These are phyloP conservation scores for Maudiozyma bulderi DNA, from an alignment of 805 yeast species.

Conservation along the genomic window DNA sequence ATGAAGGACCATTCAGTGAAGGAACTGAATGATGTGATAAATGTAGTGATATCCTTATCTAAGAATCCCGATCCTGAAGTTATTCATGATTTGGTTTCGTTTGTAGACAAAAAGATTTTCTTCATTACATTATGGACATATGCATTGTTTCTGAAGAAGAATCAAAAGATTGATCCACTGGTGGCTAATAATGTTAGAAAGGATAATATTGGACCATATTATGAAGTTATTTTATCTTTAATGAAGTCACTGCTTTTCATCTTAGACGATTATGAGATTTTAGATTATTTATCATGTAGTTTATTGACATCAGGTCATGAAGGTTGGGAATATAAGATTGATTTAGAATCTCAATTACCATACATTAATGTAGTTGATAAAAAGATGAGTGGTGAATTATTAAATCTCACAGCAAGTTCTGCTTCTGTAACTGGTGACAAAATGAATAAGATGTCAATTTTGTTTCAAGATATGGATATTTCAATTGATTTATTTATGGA, in stretches of 20 bases:
- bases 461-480: slow-evolving; percentile 37
- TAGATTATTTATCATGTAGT: slow-evolving; percentile 25
- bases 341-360: slow-evolving; percentile 31
- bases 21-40: slow-evolving; percentile 50
- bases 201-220: slow-evolving; percentile 15
- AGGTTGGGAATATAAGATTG: slow-evolving; percentile 30
- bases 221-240: slow-evolving; percentile 25
- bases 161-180: slow-evolving; percentile 16
- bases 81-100: slow-evolving; percentile 22
- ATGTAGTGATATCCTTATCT: slow-evolving; percentile 55
- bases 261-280: slow-evolving; percentile 19
- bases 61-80: slow-evolving; percentile 35
- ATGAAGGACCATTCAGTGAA: slow-evolving; percentile 35
- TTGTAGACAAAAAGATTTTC: slow-evolving; percentile 15
- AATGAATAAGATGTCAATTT: slow-evolving; percentile 12
- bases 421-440: background rate
- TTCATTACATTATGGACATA: slow-evolving; percentile 31
- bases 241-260: slow-evolving; percentile 27
- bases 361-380: slow-evolving; percentile 15
- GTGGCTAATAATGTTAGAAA: slow-evolving; percentile 3
- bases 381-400: background rate
- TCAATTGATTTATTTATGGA: slow-evolving; percentile 35
- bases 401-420: background rate
- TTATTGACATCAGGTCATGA: slow-evolving; percentile 28
- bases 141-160: slow-evolving; percentile 28